A percentile compares a stretch with the other conserved stretches of the same genome.
Evolutionary conservation across 2,329 filamentous ascomycete species (phyloP).

Genomic region (Ophiostoma montium): DNA sequence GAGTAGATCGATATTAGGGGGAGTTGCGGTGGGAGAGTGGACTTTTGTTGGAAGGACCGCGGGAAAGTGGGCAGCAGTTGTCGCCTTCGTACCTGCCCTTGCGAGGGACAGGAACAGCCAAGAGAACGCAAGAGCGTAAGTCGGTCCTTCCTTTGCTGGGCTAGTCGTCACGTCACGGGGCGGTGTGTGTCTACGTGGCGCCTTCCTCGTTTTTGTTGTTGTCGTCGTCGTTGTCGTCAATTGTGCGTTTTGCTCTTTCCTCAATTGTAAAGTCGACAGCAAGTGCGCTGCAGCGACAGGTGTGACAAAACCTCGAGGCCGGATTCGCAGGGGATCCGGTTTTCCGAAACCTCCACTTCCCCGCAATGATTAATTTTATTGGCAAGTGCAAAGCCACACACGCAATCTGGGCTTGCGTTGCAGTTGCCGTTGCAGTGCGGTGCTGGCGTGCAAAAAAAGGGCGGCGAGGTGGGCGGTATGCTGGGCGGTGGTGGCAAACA

Average conservation of each 20-base stretch:
- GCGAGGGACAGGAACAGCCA: neutral
- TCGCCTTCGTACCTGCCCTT: neutral
- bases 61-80: neutral
- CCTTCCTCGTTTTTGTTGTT: neutral
- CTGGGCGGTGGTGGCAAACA: no score
- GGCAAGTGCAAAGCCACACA: neutral
- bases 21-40: neutral
- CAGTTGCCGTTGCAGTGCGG: neutral
- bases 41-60: neutral
- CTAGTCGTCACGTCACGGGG: neutral
- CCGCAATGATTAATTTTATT: slow-evolving; percentile 9
- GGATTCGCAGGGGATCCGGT: slow-evolving; percentile 6
- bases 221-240: no score
- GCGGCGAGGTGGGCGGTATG: no score
- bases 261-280: no score
- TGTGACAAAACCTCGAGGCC: slow-evolving; percentile 1
- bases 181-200: neutral
- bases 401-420: neutral
- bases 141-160: neutral
- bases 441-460: no score
- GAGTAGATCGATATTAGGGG: no score
- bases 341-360: slow-evolving; percentile 11
- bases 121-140: neutral
- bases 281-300: no score
- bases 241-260: no score